A percentile compares a stretch with the other conserved stretches of the same genome.
Evolutionary conservation across 495 filamentous ascomycete species (phyloP).

Genomic region (Aspergillus heteromorphus): DNA sequence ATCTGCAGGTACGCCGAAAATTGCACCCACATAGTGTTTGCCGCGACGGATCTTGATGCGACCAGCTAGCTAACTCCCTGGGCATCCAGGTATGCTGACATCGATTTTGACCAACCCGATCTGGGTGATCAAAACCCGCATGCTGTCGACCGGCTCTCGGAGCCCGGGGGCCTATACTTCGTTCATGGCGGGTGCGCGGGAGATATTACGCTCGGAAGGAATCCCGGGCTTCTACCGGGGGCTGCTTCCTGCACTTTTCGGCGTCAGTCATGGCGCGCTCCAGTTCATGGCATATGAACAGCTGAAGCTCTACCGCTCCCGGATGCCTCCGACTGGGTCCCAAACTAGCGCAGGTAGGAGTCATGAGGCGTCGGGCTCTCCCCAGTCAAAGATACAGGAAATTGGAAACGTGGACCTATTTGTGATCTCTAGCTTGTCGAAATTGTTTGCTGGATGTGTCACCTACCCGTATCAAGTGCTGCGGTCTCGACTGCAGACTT

Average conservation of each 20-base stretch:
- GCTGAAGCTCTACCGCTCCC: conserved; percentile 57
- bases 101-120: conserved; percentile 88
- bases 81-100: conserved; percentile 53
- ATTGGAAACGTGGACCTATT: conserved; percentile 75
- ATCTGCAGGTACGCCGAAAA: conserved; percentile 51
- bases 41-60: not conserved
- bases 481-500: conserved; percentile 79
- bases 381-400: conserved; percentile 20
- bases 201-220: conserved; percentile 65
- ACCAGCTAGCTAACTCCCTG: not conserved
- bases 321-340: not conserved
- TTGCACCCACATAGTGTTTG: not conserved
- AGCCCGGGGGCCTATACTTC: conserved; percentile 77
- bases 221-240: conserved; percentile 76
- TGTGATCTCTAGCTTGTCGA: conserved; percentile 70
- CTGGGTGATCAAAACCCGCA: conserved; percentile 98
- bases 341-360: not conserved
- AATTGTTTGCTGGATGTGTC: conserved; percentile 76
- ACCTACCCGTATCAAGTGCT: conserved; percentile 96
- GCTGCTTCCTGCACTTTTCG: conserved; percentile 73
- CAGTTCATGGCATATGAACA: conserved; percentile 96
- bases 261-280: conserved; percentile 90
- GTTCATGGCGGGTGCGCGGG: conserved; percentile 60
- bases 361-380: not conserved
- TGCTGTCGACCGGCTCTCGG: conserved; percentile 74